A percentile compares a stretch with the other conserved stretches of the same genome.
phyloP scores from a whole-genome alignment of 2,329 filamentous ascomycete genomes.

The Talaromyces amestolkiae region DNA sequence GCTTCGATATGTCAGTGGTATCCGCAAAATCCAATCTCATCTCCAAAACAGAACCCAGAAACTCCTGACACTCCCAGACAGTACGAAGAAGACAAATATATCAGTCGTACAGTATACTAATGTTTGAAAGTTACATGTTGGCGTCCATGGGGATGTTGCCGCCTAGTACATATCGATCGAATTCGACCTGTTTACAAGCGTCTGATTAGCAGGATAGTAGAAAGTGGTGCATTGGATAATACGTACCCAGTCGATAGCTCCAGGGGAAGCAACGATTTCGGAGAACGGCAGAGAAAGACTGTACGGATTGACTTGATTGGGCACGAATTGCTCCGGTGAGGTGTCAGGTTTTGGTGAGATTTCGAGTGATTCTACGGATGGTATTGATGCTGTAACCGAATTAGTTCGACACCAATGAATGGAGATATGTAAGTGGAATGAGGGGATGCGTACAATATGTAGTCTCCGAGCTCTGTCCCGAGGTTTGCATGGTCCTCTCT shows the following conservation, averaged over 20 bases:
- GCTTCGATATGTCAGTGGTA: background rate
- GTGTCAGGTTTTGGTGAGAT: slow-evolving; percentile 15
- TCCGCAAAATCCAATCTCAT: background rate
- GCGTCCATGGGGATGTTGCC: slow-evolving; percentile 3
- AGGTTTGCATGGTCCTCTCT: slow-evolving; percentile 1
- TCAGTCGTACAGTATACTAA: background rate
- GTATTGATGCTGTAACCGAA: slow-evolving; percentile 10
- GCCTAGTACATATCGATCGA: slow-evolving; percentile 18
- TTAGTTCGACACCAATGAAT: background rate
- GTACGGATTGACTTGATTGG: slow-evolving; percentile 8
- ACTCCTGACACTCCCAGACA: background rate
- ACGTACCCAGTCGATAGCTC: slow-evolving; percentile 19
- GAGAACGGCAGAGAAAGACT: slow-evolving; percentile 18
- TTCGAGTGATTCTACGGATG: slow-evolving; percentile 17
- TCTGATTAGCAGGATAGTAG: slow-evolving; percentile 3
- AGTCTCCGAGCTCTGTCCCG: slow-evolving; percentile 4
- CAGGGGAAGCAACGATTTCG: slow-evolving; percentile 19
- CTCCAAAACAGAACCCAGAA: background rate
- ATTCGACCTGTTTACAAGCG: slow-evolving; percentile 12
- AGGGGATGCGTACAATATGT: slow-evolving; percentile 7
- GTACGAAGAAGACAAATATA: background rate
- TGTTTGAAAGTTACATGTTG: slow-evolving; percentile 1
- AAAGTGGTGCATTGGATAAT: background rate
- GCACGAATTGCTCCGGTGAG: slow-evolving; percentile 9
- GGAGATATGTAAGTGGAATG: background rate